These are phyloP conservation scores for Lactarius trivialis DNA, from an alignment of 768 basidiomycete species.

Conservation along the genomic window DNA sequence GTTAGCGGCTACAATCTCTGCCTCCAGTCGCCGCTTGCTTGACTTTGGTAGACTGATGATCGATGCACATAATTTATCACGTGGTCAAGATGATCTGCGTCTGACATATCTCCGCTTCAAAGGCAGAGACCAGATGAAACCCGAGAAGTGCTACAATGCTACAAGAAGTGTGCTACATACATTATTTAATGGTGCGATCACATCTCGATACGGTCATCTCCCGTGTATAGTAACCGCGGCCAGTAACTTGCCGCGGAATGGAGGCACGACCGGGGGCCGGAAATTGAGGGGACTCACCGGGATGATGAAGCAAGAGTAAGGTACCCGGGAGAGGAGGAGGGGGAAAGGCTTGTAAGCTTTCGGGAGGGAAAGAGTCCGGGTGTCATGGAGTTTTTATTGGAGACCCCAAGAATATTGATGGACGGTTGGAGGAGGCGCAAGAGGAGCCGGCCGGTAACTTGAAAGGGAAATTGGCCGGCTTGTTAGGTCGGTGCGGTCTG, in stretches of 20 bases:
- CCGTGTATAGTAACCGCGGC: conserved; percentile 4
- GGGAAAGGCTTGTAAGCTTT: not conserved
- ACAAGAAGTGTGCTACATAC: no score
- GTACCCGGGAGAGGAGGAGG: not conserved
- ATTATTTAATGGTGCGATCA: not conserved
- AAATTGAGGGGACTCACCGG: not conserved
- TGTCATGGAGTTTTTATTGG: not conserved
- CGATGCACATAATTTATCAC: not conserved
- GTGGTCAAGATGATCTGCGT: not conserved
- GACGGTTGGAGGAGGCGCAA: conserved; percentile 7
- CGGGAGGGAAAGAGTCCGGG: not conserved
- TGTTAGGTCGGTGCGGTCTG: conserved; percentile 2
- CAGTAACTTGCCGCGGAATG: conserved; percentile 13
- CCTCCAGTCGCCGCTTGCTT: not conserved
- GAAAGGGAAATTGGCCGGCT: conserved; percentile 22
- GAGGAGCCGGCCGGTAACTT: conserved; percentile 20
- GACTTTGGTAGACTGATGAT: not conserved
- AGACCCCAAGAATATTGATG: not conserved
- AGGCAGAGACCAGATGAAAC: not conserved
- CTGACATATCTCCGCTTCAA: not conserved
- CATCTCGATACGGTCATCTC: conserved; percentile 11
- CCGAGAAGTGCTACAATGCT: not conserved
- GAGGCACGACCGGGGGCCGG: conserved; percentile 5
- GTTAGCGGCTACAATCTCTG: not conserved
- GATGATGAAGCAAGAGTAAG: not conserved